A percentile compares a stretch with the other conserved stretches of the same genome.
These are phyloP conservation scores for Naganishia randhawae DNA, from an alignment of 768 basidiomycete species.

Conservation along the genomic window DNA sequence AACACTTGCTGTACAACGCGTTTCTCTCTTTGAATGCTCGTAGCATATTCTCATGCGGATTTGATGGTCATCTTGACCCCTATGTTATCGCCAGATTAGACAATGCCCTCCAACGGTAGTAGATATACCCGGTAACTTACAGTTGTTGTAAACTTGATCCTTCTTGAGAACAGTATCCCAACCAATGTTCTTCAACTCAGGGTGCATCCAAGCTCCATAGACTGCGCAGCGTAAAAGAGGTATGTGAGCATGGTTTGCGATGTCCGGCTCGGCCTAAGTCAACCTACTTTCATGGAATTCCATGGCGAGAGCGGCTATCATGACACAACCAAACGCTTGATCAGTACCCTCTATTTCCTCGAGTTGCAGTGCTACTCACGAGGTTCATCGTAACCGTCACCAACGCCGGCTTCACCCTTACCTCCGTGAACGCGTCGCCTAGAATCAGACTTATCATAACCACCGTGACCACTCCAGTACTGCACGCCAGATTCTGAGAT, in stretches of 20 bases:
- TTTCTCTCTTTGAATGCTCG: background rate
- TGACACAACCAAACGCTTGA: background rate
- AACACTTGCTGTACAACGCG: background rate
- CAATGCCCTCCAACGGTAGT: background rate
- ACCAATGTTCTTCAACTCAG: conserved; percentile 24
- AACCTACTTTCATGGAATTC: conserved; percentile 29
- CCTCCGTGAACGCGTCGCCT: conserved; percentile 27
- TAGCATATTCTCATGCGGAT: conserved; percentile 1
- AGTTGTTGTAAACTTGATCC: conserved; percentile 32
- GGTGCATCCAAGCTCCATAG: conserved; percentile 33
- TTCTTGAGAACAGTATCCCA: conserved; percentile 33
- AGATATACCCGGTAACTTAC: conserved; percentile 1
- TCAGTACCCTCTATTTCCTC: background rate
- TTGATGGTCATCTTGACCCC: conserved; percentile 32
- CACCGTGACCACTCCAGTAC: conserved; percentile 29
- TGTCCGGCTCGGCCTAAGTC: background rate
- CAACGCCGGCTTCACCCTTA: conserved; percentile 15
- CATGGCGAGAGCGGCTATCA: conserved; percentile 24
- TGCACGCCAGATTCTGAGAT: conserved; percentile 27
- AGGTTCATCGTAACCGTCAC: conserved; percentile 24
- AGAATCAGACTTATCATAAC: conserved; percentile 27
- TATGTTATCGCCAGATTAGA: background rate
- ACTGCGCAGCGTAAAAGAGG: conserved; percentile 18
- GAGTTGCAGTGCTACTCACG: background rate
- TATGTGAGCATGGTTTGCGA: background rate